These are phyloP conservation scores for Boletus rubropictus DNA, from an alignment of 768 basidiomycete genomes.

Conservation along the genomic window DNA sequence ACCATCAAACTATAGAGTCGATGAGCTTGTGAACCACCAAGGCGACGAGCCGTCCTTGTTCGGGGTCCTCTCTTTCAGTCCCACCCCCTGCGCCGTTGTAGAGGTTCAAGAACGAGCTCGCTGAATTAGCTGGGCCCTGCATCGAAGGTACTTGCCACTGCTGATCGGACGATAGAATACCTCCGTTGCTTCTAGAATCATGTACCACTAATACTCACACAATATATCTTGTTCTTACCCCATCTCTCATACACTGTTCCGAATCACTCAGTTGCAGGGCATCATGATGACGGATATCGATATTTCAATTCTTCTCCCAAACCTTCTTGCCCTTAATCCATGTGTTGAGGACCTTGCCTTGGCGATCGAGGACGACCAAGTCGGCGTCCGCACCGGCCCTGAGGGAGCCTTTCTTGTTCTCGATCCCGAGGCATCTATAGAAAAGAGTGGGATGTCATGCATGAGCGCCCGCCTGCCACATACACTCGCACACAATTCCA, in stretches of 20 bases:
- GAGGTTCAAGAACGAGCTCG: neutral
- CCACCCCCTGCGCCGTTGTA: too few relatives aligned
- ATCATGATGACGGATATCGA: neutral
- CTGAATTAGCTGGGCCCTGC: neutral
- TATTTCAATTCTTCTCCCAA: conserved; percentile 42
- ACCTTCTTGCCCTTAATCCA: conserved; percentile 76
- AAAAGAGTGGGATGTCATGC: neutral
- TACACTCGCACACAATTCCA: neutral
- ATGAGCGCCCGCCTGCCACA: neutral
- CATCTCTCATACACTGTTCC: neutral
- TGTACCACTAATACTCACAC: neutral
- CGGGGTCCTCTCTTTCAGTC: too few relatives aligned
- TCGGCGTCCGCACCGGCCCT: conserved; percentile 84
- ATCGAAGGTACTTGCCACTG: neutral
- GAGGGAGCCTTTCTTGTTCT: conserved; percentile 74
- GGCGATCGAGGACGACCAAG: conserved; percentile 65
- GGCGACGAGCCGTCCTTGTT: too few relatives aligned
- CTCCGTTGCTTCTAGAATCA: neutral
- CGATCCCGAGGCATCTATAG: conserved; percentile 67
- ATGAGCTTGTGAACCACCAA: too few relatives aligned
- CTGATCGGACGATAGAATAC: neutral
- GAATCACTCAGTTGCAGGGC: neutral
- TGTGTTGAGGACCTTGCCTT: conserved; percentile 61
- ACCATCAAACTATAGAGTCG: too few relatives aligned
- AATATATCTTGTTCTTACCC: neutral